Base-by-base conservation (phyloP, 306 rosid species). In the Urtica urens region DNA sequence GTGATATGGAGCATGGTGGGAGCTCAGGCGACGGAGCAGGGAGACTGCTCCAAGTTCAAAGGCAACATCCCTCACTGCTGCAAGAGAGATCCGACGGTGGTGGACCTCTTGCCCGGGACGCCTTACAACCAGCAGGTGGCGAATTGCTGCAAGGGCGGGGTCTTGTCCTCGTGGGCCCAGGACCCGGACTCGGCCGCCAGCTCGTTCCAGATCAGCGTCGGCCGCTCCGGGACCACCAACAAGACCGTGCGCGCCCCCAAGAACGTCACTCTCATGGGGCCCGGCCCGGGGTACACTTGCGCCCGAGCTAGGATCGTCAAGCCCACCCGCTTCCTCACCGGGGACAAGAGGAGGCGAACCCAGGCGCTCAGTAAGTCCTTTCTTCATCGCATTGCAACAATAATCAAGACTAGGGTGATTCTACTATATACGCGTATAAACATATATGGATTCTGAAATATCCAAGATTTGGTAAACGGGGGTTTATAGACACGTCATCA, bases 141-240 rank as follows among this genome's bases (percentile, higher is more conserved):
- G n/a, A 83, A 87, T 68, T 87, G 94, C 61, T 83, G 96, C 73
- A 80, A 66, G 74, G 96, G 96, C 5, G 93, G 96, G 30, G 86
- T 87, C 27, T 88, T 87, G 40, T 62, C 63, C 61, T 83, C 96
- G 21, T 78, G 74, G 86, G 80, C 29, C 5, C 94, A 87, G 70
- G 93, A 83, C 60, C 83, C 92, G 14, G 16, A 34, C 39, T 71
- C 76, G 23, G 79, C 88, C 0, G 78, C 49, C 10, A 53, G 75
- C 19, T 69, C 96, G 30, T 88, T 88, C 78, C 94, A 83, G 72
- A 26, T 83, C n/a, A 80, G 78, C 45, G 86, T 88, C 8, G 95
- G 96, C 33, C 29, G 60, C 1, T 75, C 88, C 4, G 96, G 94
- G 57, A 76, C 93, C 42, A 66, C 70, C 1, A 83, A 74, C 60